Evolutionary conservation across 1,284 basidiomycete species (phyloP).

Genomic region (Naganishia albida): DNA sequence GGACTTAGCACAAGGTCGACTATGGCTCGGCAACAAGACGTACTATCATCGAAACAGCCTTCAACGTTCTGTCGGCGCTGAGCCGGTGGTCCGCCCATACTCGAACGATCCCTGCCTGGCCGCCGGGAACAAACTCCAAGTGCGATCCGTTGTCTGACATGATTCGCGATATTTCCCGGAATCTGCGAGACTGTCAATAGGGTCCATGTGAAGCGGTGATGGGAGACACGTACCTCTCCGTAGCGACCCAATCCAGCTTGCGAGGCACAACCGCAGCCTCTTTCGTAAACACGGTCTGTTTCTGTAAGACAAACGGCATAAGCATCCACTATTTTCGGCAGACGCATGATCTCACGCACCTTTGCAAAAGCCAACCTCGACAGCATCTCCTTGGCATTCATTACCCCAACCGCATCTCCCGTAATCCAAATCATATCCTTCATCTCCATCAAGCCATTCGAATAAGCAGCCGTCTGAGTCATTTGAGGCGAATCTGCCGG

Average conservation of each 20-base stretch:
- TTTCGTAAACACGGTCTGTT: constrained; percentile 84
- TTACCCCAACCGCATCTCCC: constrained; percentile 17
- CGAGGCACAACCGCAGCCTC: constrained; percentile 92
- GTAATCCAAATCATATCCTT: constrained; percentile 23
- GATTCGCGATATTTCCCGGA: constrained; percentile 70
- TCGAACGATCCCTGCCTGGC: constrained; percentile 78
- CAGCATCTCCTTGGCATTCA: constrained; percentile 28
- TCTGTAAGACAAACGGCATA: constrained; percentile 57
- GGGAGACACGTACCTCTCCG: constrained; percentile 68
- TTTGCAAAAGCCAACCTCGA: constrained; percentile 26
- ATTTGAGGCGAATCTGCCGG: neutral
- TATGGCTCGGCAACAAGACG: constrained; percentile 47
- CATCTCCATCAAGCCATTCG: neutral
- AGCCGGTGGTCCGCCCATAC: constrained; percentile 94
- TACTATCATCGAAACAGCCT: constrained; percentile 92
- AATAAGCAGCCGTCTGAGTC: neutral
- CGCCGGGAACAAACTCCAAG: constrained; percentile 36
- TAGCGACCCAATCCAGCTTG: constrained; percentile 97
- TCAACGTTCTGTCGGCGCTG: constrained; percentile 91
- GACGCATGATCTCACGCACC: constrained; percentile 16
- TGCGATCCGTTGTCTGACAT: constrained; percentile 37
- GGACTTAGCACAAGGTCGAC: neutral
- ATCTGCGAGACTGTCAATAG: constrained; percentile 57
- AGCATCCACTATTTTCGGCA: neutral
- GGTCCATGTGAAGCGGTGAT: constrained; percentile 74